Evolutionary conservation across 2,329 filamentous ascomycete species (phyloP).

Genomic region (Apiospora saccharicola): DNA sequence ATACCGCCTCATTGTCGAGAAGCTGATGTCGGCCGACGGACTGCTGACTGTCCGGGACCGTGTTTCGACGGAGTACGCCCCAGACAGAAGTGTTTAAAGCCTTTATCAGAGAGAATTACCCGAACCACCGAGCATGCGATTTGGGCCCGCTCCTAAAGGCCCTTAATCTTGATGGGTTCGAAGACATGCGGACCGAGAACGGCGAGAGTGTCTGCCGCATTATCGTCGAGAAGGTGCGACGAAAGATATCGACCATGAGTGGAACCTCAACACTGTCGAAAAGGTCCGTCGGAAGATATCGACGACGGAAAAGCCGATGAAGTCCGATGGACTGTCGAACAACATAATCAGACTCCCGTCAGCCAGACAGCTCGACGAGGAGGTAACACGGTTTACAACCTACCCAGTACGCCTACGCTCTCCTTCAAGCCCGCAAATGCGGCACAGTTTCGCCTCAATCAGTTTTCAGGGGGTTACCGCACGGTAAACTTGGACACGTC

Average conservation of each 20-base stretch:
- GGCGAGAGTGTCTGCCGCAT: background rate
- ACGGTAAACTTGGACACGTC: too few species aligned
- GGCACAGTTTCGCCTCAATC: background rate
- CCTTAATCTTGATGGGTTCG: constrained; percentile 1
- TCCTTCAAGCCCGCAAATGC: background rate
- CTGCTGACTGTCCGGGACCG: background rate
- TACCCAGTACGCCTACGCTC: background rate
- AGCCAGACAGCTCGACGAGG: background rate
- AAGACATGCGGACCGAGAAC: background rate
- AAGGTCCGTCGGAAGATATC: background rate
- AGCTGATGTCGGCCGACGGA: background rate
- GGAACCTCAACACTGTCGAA: too few species aligned
- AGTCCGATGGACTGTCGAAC: background rate
- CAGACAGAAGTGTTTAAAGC: background rate
- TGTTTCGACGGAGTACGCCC: background rate
- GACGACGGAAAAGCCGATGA: background rate
- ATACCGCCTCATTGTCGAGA: background rate
- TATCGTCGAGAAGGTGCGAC: background rate
- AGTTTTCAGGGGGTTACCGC: background rate
- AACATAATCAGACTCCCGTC: background rate
- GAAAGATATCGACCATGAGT: too few species aligned
- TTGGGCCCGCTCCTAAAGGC: background rate
- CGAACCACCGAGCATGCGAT: background rate
- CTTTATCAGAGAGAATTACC: background rate
- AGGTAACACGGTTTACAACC: background rate